Base-by-base conservation (phyloP, 345 rosid genomes). In the Populus euphratica region DNA sequence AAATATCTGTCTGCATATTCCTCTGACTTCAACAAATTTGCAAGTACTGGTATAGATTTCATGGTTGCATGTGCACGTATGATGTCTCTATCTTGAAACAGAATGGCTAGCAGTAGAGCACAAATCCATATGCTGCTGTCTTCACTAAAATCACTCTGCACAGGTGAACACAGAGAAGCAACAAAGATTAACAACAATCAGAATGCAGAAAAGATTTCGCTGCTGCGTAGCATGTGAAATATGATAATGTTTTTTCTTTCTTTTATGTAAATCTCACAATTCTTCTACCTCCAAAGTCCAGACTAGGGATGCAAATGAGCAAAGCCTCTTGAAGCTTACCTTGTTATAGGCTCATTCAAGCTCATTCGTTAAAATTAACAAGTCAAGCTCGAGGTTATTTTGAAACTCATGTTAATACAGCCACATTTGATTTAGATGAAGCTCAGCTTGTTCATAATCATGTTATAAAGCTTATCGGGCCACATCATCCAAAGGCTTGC, bases 1-100 rank as follows among this genome's bases (percentile, higher is more conserved):
- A 96, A 96, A 85, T 91, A 96, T 86, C 93, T 89, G 84, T 92
- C 90, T 72, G 96, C 89, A 5, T 82, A 86, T 77, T 94, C 98
- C 83, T 94, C 99, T 75, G 98, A 91, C 91, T 94, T 96, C 83
- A 94, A 80, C 77, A 96, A 87, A 85, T 90, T 94, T 73, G 98
- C 90, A 65, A 96, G 94, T 72, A 84, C 91, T 21, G 99, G 98
- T 82, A 91, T 86, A 64, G 97, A 86, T 83, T 93, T 92, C 98
- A 94, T 91, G 49, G 98, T 91, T 70, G 91, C 95, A 86, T 89
- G 78, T 56, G 92, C 94, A 47, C 98, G 88, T 56, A 92, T 94
- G 79, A 96, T 92, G 80, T 96, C 99, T 90, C 99, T 91, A 84
- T 96, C 98, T 84, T 91, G 96, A 85, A 96, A 92, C 73, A 96